A percentile compares a stretch with the other conserved stretches of the same genome.
Conservation (phyloP, 2,329 filamentous ascomycete species). For the Verticillium zaregamsianum region DNA sequence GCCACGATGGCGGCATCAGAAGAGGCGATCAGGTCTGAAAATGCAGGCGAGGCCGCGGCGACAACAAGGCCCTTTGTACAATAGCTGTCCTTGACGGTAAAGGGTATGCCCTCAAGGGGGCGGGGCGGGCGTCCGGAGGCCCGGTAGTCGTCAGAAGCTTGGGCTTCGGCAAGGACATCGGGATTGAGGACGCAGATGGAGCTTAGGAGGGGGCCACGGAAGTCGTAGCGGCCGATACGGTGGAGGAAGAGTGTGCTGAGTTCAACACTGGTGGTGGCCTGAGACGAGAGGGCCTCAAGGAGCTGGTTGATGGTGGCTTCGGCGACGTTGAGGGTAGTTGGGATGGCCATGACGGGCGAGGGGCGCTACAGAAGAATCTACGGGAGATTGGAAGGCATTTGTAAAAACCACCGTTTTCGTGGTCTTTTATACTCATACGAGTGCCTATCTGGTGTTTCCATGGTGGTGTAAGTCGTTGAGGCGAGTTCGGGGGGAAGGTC, state of each 20-base stretch:
- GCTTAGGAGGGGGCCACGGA: constrained; percentile 18
- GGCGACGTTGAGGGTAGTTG: constrained; percentile 15
- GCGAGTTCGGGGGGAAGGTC: neutral
- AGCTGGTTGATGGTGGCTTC: constrained; percentile 20
- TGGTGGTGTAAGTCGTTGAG: neutral
- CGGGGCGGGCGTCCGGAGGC: constrained; percentile 13
- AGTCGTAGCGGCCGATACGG: constrained; percentile 21
- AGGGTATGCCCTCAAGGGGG: constrained; percentile 51
- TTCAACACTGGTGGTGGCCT: constrained; percentile 19
- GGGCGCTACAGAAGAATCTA: too few relatives aligned
- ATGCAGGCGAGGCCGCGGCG: constrained; percentile 50
- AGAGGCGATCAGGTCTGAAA: constrained; percentile 42
- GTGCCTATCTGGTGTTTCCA: neutral
- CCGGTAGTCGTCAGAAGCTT: constrained; percentile 21
- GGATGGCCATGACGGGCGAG: neutral
- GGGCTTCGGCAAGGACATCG: constrained; percentile 20
- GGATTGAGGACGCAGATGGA: constrained; percentile 21
- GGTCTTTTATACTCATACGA: neutral
- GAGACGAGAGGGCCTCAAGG: constrained; percentile 12
- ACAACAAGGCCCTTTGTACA: constrained; percentile 49
- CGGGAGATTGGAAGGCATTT: too few relatives aligned
- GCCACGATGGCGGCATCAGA: constrained; percentile 48
- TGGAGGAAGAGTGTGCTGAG: constrained; percentile 20
- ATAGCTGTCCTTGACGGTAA: constrained; percentile 54
- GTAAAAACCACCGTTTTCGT: too few relatives aligned